phyloP scores from a whole-genome alignment of 768 basidiomycete species.

The Trametes elegans region DNA sequence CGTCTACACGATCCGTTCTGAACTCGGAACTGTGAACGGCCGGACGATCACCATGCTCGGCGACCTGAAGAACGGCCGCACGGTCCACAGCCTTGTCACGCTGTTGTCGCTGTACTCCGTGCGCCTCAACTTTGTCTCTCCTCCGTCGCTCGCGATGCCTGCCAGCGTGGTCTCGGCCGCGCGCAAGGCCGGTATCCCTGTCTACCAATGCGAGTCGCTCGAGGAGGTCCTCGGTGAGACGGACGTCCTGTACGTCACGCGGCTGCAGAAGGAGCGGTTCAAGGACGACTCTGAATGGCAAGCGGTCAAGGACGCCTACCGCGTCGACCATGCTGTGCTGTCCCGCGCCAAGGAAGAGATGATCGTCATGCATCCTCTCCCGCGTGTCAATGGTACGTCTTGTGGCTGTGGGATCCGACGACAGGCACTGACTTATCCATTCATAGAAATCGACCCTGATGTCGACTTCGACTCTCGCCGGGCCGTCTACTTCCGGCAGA shows the following conservation, averaged over 20 bases:
- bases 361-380: constrained; percentile 99
- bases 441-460: constrained; percentile 93
- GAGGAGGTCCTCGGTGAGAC: constrained; percentile 91
- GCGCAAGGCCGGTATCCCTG: constrained; percentile 75
- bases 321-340: constrained; percentile 91
- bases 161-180: constrained; percentile 78
- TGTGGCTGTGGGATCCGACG: background rate
- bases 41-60: constrained; percentile 90
- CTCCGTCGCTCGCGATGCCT: constrained; percentile 86
- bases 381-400: constrained; percentile 76
- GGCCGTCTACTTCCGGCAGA: constrained; percentile 97
- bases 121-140: constrained; percentile 93
- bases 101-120: constrained; percentile 91
- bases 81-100: constrained; percentile 93
- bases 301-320: constrained; percentile 87
- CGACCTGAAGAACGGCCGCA: constrained; percentile 96
- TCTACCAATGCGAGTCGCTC: constrained; percentile 80
- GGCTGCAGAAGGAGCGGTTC: constrained; percentile 95
- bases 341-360: constrained; percentile 93
- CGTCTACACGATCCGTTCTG: constrained; percentile 94
- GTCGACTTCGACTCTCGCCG: constrained; percentile 95
- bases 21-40: constrained; percentile 96
- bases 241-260: constrained; percentile 95
- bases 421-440: constrained; percentile 15
- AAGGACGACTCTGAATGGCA: constrained; percentile 79